Evolutionary conservation across 495 filamentous ascomycete species (phyloP).

Genomic region (Xylaria cubensis): DNA sequence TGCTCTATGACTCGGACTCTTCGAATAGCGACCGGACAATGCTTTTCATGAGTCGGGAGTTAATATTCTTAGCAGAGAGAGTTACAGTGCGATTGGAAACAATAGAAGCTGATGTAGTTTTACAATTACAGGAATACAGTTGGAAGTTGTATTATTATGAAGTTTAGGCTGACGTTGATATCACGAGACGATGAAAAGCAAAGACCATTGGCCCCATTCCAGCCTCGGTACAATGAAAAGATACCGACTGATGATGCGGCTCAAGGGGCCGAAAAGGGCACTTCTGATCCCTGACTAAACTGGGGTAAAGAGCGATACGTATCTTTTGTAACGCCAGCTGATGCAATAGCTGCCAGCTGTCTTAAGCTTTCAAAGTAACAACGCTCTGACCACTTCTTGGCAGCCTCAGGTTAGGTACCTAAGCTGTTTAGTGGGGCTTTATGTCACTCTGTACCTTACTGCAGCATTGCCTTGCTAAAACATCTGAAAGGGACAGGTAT

Average conservation of each 20-base stretch:
- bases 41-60: neutral
- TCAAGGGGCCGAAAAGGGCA: neutral
- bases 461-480: conserved; percentile 17
- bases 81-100: neutral
- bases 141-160: conserved; percentile 7
- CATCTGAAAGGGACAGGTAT: conserved; percentile 31
- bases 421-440: conserved; percentile 7
- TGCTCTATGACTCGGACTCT: neutral
- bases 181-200: conserved; percentile 29
- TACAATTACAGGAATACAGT: conserved; percentile 8
- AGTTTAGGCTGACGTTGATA: conserved; percentile 24
- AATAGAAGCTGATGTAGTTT: neutral
- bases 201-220: conserved; percentile 6
- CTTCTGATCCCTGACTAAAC: neutral
- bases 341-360: neutral
- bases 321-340: conserved; percentile 14
- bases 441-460: neutral
- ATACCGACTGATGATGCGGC: conserved; percentile 14
- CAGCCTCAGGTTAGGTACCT: neutral
- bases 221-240: conserved; percentile 25
- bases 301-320: conserved; percentile 18
- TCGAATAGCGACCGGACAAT: neutral
- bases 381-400: neutral
- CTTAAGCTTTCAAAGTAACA: neutral
- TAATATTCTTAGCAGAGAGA: neutral